Evolutionary conservation across 2,329 filamentous ascomycete species (phyloP).

Genomic region (Chaetomiaceae sp.): DNA sequence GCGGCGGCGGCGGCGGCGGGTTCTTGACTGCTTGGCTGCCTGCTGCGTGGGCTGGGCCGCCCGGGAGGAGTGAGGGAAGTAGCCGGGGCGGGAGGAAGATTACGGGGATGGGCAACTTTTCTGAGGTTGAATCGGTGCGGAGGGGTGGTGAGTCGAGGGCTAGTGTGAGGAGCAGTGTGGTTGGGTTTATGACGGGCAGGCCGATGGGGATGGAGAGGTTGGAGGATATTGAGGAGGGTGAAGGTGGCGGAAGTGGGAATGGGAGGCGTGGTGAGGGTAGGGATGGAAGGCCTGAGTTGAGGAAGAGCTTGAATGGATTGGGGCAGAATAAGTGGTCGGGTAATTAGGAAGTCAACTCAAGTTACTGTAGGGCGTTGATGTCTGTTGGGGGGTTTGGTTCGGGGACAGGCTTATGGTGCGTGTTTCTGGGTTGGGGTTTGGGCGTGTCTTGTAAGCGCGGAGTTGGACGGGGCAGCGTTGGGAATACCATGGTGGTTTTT

Average conservation of each 20-base stretch:
- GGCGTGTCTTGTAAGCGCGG: no score
- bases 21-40: slow-evolving; percentile 21
- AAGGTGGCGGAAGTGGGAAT: neutral
- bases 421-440: no score
- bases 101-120: slow-evolving; percentile 26
- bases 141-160: neutral
- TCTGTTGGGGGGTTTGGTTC: neutral
- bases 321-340: slow-evolving; percentile 28
- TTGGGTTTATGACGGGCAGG: slow-evolving; percentile 19
- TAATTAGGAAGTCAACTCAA: neutral
- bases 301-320: slow-evolving; percentile 30
- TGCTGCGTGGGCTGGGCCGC: neutral
- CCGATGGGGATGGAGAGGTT: slow-evolving; percentile 26
- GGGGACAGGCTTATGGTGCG: neutral
- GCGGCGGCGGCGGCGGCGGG: no score
- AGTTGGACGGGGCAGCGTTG: neutral
- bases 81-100: neutral
- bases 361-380: neutral
- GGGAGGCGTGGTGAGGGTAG: neutral
- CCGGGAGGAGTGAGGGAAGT: no score
- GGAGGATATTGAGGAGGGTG: slow-evolving; percentile 24
- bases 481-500: slow-evolving; percentile 5
- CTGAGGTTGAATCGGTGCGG: slow-evolving; percentile 16
- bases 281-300: slow-evolving; percentile 20
- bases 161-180: slow-evolving; percentile 21